Evolutionary conservation across 768 basidiomycete species (phyloP), one percentile per base, ranked within the genome.

Genomic region (Austroboletus eburneus): DNA sequence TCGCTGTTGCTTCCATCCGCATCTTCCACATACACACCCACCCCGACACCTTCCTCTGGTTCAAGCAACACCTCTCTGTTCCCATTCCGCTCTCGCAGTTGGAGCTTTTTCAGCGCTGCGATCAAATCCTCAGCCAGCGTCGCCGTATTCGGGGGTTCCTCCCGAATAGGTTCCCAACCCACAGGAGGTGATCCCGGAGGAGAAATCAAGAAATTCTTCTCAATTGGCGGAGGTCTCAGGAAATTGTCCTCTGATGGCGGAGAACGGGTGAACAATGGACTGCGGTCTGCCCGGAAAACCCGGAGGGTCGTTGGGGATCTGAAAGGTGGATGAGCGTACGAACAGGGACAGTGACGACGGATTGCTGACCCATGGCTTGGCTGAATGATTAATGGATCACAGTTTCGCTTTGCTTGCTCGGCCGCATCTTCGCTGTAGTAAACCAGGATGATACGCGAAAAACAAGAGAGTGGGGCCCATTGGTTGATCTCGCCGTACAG

Each of bases 161-260:
- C 95, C 41, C 72, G 72, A 46, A 93, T 79, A 20, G 78, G 91
- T 61, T 96, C 92, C 96, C 96, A 99, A 3, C 94, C 96, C 1
- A 94, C 83, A 0, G 96, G 96, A 0, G 96, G 96, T 0, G 93
- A 96, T 5, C 96, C 96, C 4, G 96, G 96, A 0, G 96, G 96
- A 0, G 96, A 98, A 52, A 99, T 94, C 39, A 99, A 77, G 69
- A 97, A 98, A 69, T 98, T 98, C 69, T 91, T 91, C 57, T 93
- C 87, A 32, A 83, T 55, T 0, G 76, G 69, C 0, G 95, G 95
- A 0, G 93, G 91, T 34, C 75, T 78, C 29, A 94, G 77, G 52
- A 53, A 56, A 39, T 59, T 55, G 37, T 54, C 58, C 24, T 59
- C 46, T 16, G 63, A 64, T 12, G 53, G 62, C 3, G 63, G 56